Conservation (phyloP, 208 protist species). For the Eutreptiella sp. region DNA sequence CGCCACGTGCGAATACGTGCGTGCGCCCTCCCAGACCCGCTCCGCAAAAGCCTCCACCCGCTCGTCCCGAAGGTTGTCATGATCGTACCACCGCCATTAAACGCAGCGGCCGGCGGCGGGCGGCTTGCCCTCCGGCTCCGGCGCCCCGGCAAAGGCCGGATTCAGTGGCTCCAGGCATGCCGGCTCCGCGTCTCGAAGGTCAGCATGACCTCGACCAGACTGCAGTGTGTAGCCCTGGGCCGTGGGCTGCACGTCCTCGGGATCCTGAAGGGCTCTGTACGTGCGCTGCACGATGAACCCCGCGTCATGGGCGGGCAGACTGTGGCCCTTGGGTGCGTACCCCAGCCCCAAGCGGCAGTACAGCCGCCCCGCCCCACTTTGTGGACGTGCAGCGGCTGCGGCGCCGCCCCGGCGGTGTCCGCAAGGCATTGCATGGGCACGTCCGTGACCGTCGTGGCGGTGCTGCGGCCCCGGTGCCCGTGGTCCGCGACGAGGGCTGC, state of each 20-base stretch:
- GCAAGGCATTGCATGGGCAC: neutral
- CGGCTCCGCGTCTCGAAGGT: no score
- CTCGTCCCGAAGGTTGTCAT: conserved; percentile 21
- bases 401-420: no score
- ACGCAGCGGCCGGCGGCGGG: no score
- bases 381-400: no score
- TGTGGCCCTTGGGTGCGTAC: conserved; percentile 10
- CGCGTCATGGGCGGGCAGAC: neutral
- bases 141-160: no score
- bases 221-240: no score
- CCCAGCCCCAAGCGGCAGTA: conserved; percentile 3
- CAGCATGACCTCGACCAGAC: no score
- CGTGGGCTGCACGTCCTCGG: neutral
- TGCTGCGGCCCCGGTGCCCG: neutral
- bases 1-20: neutral
- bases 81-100: conserved; percentile 22
- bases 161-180: no score
- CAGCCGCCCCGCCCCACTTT: neutral
- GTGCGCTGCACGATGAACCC: conserved; percentile 7
- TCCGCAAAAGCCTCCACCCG: conserved; percentile 6
- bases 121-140: no score
- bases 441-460: neutral
- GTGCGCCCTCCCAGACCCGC: neutral
- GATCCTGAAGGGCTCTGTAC: neutral
- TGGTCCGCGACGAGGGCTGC: neutral